Percentiles rank a stretch among this genome's conserved stretches.
phyloP scores from a whole-genome alignment of 1,284 basidiomycete genomes.

The Puccinia polysora region DNA sequence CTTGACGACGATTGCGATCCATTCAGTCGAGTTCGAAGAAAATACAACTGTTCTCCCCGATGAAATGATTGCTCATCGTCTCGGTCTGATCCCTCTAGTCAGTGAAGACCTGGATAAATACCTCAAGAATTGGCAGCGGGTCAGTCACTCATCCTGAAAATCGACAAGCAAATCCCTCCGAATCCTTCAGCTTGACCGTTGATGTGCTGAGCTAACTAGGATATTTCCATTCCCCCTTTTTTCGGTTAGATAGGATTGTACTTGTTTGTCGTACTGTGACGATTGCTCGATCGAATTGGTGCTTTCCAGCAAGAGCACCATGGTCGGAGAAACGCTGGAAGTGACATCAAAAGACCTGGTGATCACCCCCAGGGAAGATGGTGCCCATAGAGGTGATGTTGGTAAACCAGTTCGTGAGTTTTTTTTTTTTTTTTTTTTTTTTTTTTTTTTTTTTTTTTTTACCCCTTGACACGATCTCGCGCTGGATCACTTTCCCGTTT shows the following conservation, averaged over 20 bases:
- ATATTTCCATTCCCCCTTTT: too few relatives aligned
- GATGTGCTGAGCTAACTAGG: too few relatives aligned
- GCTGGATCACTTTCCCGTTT: too few relatives aligned
- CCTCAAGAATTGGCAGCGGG: constrained; percentile 73
- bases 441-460: too few relatives aligned
- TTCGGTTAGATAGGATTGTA: constrained; percentile 62
- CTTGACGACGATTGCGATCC: constrained; percentile 90
- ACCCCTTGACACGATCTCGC: too few relatives aligned
- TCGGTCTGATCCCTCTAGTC: constrained; percentile 87
- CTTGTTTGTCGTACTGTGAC: constrained; percentile 70
- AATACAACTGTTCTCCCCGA: constrained; percentile 94
- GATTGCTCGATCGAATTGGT: constrained; percentile 72
- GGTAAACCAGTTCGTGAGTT: constrained; percentile 54
- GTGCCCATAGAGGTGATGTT: constrained; percentile 64
- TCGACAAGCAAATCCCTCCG: too few relatives aligned
- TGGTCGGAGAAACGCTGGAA: constrained; percentile 66
- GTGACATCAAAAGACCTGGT: constrained; percentile 74
- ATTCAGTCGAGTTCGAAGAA: constrained; percentile 85
- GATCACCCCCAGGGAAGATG: constrained; percentile 58
- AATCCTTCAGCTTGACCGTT: too few relatives aligned
- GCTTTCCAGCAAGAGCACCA: constrained; percentile 66
- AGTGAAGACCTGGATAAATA: constrained; percentile 59
- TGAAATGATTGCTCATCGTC: constrained; percentile 92
- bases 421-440: too few relatives aligned
- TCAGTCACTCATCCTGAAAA: constrained; percentile 56